A percentile compares a stretch with the other conserved stretches of the same genome.
phyloP scores from a whole-genome alignment of 2,329 filamentous ascomycete genomes.

The Sclerotinia nivalis region DNA sequence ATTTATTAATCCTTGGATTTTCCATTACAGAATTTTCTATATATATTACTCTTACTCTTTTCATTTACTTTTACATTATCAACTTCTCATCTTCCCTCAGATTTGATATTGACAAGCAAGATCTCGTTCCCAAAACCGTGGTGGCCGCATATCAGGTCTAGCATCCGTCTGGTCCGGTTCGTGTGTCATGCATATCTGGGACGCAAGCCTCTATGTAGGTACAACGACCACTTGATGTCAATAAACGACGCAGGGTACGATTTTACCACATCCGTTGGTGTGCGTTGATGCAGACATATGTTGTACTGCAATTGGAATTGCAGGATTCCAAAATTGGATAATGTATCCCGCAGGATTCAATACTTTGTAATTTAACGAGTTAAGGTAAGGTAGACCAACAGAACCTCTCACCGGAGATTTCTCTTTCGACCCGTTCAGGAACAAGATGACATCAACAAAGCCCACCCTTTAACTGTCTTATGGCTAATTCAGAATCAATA shows the following conservation, averaged over 20 bases:
- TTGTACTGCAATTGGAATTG: too few species aligned
- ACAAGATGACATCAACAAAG: background rate
- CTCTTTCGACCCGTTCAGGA: background rate
- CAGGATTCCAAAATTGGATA: background rate
- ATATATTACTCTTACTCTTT: too few species aligned
- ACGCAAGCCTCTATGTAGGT: background rate
- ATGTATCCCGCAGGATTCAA: background rate
- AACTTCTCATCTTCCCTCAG: background rate
- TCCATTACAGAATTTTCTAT: too few species aligned
- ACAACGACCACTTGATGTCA: too few species aligned
- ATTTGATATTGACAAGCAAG: background rate
- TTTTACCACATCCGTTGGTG: background rate
- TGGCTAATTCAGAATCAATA: background rate
- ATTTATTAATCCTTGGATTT: too few species aligned
- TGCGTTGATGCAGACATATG: too few species aligned
- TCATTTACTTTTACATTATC: background rate
- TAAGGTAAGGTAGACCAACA: background rate
- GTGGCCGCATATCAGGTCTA: background rate
- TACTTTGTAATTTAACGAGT: background rate
- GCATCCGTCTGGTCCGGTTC: background rate
- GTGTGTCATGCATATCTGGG: background rate
- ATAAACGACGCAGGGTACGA: background rate
- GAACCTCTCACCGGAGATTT: background rate
- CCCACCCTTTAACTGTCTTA: background rate
- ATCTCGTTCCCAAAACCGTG: background rate